Base-by-base conservation (phyloP, 169 alveolate species). In the Cryptosporidium viatorum region DNA sequence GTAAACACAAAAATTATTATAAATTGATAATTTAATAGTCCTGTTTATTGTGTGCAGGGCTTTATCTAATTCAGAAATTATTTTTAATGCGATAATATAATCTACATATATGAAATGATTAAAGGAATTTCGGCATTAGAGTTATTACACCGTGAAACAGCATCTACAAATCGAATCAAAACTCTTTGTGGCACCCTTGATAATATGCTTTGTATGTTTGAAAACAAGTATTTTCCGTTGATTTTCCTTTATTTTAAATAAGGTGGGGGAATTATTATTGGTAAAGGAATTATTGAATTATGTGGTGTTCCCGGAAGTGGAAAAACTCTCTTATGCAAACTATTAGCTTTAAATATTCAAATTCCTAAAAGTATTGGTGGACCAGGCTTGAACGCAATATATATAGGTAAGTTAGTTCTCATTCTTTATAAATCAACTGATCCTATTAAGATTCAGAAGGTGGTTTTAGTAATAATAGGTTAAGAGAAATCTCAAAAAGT, bases 211-310 rank as follows among this genome's bases (percentile, higher is more conserved):
- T 37, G 89, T 80, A 65, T 45, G 89, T 55, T 73, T 52, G 23
- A 52, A 35, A 18, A n/a, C 23, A n/a, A 31, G 2, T 18, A 23
- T 9, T 51, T 31, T 43, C 5, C 8, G 10, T 73, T 55, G 16
- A 14, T 4, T 4, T 16, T 73, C 50, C 29, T 58, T 37, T 52
- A 48, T 50, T 50, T 71, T 43, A 10, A n/a, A 21, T 8, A 59
- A 75, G 89, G 89, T 62, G 89, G 89, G 18, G 89, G 89, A 12
- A 67, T 80, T 58, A 80, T 80, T 35, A 62, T 80, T 23, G 89
- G 89, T 3, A 80, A 80, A 33, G 89, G 89, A 26, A 80, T 80
- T 41, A 16, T 80, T 37, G 89, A 80, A 80, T 39, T 80, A 65
- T 80, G 89, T 39, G 89, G 89, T n/a, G 68, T 65, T 18, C 89